Conservation (phyloP, 768 basidiomycete genomes). For the Podaxis rugospora region DNA sequence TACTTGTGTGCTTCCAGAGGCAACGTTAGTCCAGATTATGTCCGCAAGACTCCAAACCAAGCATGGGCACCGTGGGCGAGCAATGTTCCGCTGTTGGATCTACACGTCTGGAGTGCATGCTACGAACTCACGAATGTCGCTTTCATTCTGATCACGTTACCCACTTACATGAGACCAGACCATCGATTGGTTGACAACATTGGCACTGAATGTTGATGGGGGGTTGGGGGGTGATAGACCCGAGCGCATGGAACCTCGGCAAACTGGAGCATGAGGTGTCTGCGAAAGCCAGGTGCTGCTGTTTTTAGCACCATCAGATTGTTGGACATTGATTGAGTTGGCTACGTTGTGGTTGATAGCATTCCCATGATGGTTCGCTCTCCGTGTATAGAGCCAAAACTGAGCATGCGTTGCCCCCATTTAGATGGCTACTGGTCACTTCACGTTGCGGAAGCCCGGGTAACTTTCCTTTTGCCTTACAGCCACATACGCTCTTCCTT, state of each 20-base stretch:
- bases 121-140: no score
- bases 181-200: no score
- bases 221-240: neutral
- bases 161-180: no score
- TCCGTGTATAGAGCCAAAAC: neutral
- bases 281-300: neutral
- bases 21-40: no score
- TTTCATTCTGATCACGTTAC: no score
- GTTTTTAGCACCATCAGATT: neutral
- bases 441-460: neutral
- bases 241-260: neutral
- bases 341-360: neutral
- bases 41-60: no score
- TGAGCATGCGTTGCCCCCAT: neutral
- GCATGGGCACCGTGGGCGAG: no score
- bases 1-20: no score
- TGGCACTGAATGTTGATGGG: neutral
- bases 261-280: neutral
- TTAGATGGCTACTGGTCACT: neutral
- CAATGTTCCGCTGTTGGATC: no score
- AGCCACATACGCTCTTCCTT: neutral
- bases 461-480: neutral
- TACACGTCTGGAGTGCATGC: no score
- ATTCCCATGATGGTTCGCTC: neutral
- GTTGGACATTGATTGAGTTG: neutral